Conservation (phyloP, 2,329 filamentous ascomycete species). For the Colletotrichum echinochloae region DNA sequence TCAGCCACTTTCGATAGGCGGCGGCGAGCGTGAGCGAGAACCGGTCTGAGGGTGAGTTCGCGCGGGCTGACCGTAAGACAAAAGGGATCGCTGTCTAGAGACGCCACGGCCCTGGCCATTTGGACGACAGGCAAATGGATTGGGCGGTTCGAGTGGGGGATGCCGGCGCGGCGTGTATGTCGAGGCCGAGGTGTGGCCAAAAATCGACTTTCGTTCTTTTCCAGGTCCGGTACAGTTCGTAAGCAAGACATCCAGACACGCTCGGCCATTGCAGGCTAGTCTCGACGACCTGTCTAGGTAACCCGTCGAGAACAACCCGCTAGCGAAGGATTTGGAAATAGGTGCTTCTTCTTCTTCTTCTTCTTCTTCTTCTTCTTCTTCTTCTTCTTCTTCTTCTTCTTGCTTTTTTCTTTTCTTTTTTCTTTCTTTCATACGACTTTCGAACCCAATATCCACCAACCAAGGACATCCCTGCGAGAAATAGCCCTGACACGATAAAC, state of each 20-base stretch:
- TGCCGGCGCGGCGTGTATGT: slow-evolving; percentile 16
- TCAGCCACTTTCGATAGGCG: slow-evolving; percentile 26
- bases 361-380: too few relatives aligned
- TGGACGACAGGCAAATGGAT: slow-evolving; percentile 11
- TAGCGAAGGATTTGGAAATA: too few relatives aligned
- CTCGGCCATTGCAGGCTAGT: not conserved
- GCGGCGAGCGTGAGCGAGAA: slow-evolving; percentile 15
- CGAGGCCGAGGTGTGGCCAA: slow-evolving; percentile 34
- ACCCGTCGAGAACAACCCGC: not conserved
- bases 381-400: too few relatives aligned
- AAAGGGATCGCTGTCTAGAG: slow-evolving; percentile 29
- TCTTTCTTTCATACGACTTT: slow-evolving; percentile 24
- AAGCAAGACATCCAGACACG: not conserved
- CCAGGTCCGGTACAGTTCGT: not conserved
- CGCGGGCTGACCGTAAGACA: slow-evolving; percentile 37
- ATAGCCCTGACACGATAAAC: slow-evolving; percentile 30
- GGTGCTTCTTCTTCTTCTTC: too few relatives aligned
- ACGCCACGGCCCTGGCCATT: slow-evolving; percentile 32
- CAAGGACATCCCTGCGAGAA: slow-evolving; percentile 32
- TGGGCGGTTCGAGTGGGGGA: slow-evolving; percentile 13
- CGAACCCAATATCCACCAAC: slow-evolving; percentile 28
- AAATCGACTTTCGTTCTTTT: slow-evolving; percentile 14
- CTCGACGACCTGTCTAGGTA: not conserved
- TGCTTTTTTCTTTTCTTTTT: too few relatives aligned
- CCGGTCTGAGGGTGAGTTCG: slow-evolving; percentile 18